These are phyloP conservation scores for Collariella sp. DNA, from an alignment of 495 filamentous ascomycete species.

Conservation along the genomic window DNA sequence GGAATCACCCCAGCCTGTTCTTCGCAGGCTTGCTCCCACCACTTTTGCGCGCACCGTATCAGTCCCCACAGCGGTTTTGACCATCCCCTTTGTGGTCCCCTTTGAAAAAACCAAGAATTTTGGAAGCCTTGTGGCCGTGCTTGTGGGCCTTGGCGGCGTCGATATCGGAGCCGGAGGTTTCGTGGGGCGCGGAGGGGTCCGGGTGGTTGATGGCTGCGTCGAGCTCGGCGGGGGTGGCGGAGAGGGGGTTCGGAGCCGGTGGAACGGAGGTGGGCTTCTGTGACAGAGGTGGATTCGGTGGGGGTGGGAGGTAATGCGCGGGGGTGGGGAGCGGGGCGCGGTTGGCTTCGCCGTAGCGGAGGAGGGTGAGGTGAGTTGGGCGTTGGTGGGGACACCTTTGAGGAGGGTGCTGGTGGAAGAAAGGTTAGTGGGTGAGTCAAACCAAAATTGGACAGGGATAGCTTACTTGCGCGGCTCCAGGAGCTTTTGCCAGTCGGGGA, in stretches of 20 bases:
- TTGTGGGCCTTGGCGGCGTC: constrained; percentile 28
- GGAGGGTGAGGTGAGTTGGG: constrained; percentile 78
- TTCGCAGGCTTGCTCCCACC: constrained; percentile 59
- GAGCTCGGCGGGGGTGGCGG: constrained; percentile 35
- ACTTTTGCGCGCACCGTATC: constrained; percentile 58
- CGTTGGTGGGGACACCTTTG: constrained; percentile 81
- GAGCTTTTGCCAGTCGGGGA: constrained; percentile 67
- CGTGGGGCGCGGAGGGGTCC: constrained; percentile 27
- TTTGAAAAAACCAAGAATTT: constrained; percentile 61
- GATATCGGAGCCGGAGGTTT: constrained; percentile 42
- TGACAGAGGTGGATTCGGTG: constrained; percentile 38
- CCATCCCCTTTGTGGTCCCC: constrained; percentile 54
- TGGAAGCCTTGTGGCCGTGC: constrained; percentile 39
- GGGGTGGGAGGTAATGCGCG: constrained; percentile 47
- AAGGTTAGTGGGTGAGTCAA: constrained; percentile 11
- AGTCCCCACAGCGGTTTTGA: constrained; percentile 60
- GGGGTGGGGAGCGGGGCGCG: constrained; percentile 75
- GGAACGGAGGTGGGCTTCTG: constrained; percentile 37
- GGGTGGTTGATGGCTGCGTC: constrained; percentile 34
- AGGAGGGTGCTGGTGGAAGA: constrained; percentile 53
- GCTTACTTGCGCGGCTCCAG: constrained; percentile 60
- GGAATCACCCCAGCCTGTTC: constrained; percentile 55
- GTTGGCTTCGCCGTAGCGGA: constrained; percentile 79
- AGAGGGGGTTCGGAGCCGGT: constrained; percentile 33
- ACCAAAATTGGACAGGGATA: background rate